Base-by-base conservation (phyloP, 208 protist species). In the Endotrypanum monterogeii region DNA sequence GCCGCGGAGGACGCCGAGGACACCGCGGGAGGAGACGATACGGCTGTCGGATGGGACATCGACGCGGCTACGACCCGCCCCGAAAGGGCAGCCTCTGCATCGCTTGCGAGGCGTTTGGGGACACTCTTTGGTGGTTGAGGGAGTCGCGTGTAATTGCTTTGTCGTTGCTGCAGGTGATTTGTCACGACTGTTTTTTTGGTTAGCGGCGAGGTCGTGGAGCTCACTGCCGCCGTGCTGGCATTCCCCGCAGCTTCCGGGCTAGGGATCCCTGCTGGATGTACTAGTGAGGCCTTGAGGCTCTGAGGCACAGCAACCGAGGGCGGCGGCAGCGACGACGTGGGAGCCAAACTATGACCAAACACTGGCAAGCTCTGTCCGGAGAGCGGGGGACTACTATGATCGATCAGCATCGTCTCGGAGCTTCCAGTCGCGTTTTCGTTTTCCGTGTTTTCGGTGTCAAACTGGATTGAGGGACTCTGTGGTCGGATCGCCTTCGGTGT, bases 131-230 rank as follows among this genome's bases (percentile, higher is more conserved):
- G 57, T 39, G 71, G 37, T 7, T 62, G 70, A 23, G 61, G 67
- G 25, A 68, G 54, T 11, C 61, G 74, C 7, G 58, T 32, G 25
- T 81, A 66, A 0, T 58, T 35, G 16, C 46, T 37, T 37, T 58
- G 41, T 12, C 7, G 62, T 28, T 60, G 57, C 50, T 71, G 73
- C 16, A 83, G 72, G 39, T 55, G 80, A 39, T 91, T 84, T 28
- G 75, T 83, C 11, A 87, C 73, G 39, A 91, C 41, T 3, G 77
- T 88, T 54, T 87, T 84, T 30, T 78, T 80, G 8, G 67, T 18
- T 50, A 23, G 67, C n/a, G 8, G 25, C 30, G 50, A 9, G 9
- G 58, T 11, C 44, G 50, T 2, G 5, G 71, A 67, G 30, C 61
- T n/a, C 18, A 35, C 48, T 56, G 56, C 8, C 4, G 55, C 32